Conservation (phyloP, 306 rosid species). For the Pueraria montana region DNA sequence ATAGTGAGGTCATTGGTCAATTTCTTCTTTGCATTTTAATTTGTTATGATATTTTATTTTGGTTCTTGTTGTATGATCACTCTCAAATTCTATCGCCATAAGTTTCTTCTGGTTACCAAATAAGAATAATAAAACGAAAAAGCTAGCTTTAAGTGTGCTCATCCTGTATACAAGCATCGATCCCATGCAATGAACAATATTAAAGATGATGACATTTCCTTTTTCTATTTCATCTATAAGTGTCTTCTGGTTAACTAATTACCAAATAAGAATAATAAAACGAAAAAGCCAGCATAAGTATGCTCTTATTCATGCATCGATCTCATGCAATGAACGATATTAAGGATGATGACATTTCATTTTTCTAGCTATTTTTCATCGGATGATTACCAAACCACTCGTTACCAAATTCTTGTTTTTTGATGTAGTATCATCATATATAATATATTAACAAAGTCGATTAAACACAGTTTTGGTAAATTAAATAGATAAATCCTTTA, state of each 20-base stretch:
- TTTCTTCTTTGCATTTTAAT: slow-evolving; percentile 27
- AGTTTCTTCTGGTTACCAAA: slow-evolving; percentile 3
- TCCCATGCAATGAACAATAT: slow-evolving; percentile 28
- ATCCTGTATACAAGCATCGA: not conserved
- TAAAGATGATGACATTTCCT: not conserved
- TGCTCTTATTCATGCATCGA: slow-evolving; percentile 25
- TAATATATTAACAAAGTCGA: not conserved
- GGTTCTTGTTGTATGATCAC: slow-evolving; percentile 36
- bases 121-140: not conserved
- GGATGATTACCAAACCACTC: not conserved
- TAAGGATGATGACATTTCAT: slow-evolving; percentile 12
- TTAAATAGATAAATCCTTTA: not conserved
- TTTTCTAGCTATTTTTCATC: not conserved
- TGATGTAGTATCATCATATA: not conserved
- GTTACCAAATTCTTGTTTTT: slow-evolving; percentile 8
- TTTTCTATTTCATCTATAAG: not conserved
- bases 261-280: slow-evolving; percentile 24
- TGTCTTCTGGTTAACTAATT: not conserved
- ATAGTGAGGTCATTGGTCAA: slow-evolving; percentile 31
- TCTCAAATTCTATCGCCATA: slow-evolving; percentile 9
- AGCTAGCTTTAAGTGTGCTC: not conserved
- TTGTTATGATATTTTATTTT: not conserved
- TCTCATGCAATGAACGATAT: slow-evolving; percentile 24
- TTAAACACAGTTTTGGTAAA: too few relatives aligned
- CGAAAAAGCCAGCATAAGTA: not conserved